Conservation (phyloP, 768 basidiomycete species). For the Pleurotus ostreatus region DNA sequence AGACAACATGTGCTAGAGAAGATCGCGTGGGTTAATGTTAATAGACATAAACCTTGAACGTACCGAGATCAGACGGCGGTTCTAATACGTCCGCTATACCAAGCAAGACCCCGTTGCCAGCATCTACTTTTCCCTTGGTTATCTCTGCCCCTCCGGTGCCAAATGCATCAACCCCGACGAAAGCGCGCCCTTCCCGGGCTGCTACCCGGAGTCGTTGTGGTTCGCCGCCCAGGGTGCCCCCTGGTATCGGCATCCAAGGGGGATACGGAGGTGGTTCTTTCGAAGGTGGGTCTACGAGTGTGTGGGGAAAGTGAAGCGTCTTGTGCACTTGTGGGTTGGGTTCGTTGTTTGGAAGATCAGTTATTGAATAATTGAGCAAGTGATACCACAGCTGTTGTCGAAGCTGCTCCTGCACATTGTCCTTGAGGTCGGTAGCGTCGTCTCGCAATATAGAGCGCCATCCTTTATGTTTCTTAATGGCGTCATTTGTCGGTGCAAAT, state of each 20-base stretch:
- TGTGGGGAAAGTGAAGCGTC: slow-evolving; percentile 73
- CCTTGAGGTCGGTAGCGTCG: slow-evolving; percentile 38
- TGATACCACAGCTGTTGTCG: slow-evolving; percentile 95
- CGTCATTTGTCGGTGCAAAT: slow-evolving; percentile 95
- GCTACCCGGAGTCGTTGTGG: slow-evolving; percentile 77
- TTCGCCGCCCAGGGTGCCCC: slow-evolving; percentile 74
- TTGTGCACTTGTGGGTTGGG: slow-evolving; percentile 36
- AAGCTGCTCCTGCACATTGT: slow-evolving; percentile 81
- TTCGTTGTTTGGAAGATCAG: slow-evolving; percentile 34
- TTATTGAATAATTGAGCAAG: slow-evolving; percentile 77
- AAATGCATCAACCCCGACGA: slow-evolving; percentile 74
- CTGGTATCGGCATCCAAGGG: slow-evolving; percentile 84
- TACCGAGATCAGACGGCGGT: slow-evolving; percentile 73
- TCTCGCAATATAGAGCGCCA: slow-evolving; percentile 37
- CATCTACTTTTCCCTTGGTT: slow-evolving; percentile 52
- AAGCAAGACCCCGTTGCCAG: slow-evolving; percentile 73
- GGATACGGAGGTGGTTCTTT: slow-evolving; percentile 67
- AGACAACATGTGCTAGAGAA: slow-evolving; percentile 53
- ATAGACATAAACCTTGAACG: slow-evolving; percentile 20
- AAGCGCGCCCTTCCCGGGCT: slow-evolving; percentile 39
- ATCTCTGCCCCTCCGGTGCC: slow-evolving; percentile 71
- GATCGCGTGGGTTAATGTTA: slow-evolving; percentile 7
- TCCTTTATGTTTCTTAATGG: slow-evolving; percentile 52
- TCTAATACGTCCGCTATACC: slow-evolving; percentile 74
- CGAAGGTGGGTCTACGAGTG: slow-evolving; percentile 54